Conservation (phyloP, 2,329 filamentous ascomycete species). For the Aspergillus pseudonomiae region DNA sequence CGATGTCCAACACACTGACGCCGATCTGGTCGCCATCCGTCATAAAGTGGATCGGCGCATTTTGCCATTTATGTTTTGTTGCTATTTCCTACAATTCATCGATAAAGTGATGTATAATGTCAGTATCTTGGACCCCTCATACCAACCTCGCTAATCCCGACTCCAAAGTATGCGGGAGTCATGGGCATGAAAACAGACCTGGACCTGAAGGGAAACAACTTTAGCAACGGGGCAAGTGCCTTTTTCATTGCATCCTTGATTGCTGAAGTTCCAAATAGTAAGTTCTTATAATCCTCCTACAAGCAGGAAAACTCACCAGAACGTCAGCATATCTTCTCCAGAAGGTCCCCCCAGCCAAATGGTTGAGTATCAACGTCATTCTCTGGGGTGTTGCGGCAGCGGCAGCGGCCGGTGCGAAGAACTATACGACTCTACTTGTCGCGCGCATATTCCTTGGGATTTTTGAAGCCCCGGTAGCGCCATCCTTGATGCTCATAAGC, state of each 20-base stretch:
- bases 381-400: slow-evolving; percentile 51
- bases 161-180: slow-evolving; percentile 57
- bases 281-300: not conserved
- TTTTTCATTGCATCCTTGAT: slow-evolving; percentile 63
- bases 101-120: slow-evolving; percentile 39
- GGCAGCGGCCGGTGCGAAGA: slow-evolving; percentile 54
- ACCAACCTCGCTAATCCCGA: not conserved
- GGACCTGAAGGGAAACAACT: slow-evolving; percentile 59
- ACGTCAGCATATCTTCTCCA: slow-evolving; percentile 24
- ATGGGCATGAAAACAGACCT: slow-evolving; percentile 63
- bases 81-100: slow-evolving; percentile 37
- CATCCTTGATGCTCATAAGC: slow-evolving; percentile 63
- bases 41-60: slow-evolving; percentile 35
- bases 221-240: slow-evolving; percentile 62
- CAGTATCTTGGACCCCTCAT: slow-evolving; percentile 11
- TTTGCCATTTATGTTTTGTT: slow-evolving; percentile 36
- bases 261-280: slow-evolving; percentile 63
- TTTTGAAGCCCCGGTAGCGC: slow-evolving; percentile 63
- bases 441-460: slow-evolving; percentile 62
- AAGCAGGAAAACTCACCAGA: slow-evolving; percentile 25
- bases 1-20: not conserved
- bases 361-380: slow-evolving; percentile 61
- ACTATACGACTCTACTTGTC: slow-evolving; percentile 58
- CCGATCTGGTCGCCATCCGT: slow-evolving; percentile 8
- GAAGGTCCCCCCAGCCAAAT: slow-evolving; percentile 38